A percentile compares a stretch with the other conserved stretches of the same genome.
Evolutionary conservation across 2,329 filamentous ascomycete species (phyloP).

Genomic region (Microdochium trichocladiopsis): DNA sequence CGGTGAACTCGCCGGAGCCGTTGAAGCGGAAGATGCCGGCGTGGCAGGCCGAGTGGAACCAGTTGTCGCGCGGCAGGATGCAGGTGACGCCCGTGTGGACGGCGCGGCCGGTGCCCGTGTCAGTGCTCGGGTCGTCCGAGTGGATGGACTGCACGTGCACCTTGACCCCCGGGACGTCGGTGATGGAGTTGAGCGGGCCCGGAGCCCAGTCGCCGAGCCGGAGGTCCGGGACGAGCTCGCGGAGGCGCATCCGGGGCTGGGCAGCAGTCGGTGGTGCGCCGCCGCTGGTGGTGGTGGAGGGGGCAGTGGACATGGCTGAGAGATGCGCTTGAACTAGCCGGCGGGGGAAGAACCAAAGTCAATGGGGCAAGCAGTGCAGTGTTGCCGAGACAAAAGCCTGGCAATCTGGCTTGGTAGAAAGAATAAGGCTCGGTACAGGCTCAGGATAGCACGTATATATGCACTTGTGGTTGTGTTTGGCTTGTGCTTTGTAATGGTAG

Average conservation of each 20-base stretch:
- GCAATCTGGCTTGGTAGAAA: too few relatives aligned
- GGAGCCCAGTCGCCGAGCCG: conserved; percentile 34
- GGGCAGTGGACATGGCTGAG: conserved; percentile 1
- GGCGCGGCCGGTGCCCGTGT: conserved; percentile 16
- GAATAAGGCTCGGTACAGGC: too few relatives aligned
- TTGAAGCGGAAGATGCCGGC: conserved; percentile 55
- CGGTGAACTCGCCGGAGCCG: conserved; percentile 56
- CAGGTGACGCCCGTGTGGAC: conserved; percentile 44
- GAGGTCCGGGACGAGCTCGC: conserved; percentile 35
- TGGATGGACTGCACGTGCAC: conserved; percentile 36
- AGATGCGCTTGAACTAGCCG: too few relatives aligned
- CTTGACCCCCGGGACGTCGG: conserved; percentile 41
- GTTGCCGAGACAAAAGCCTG: too few relatives aligned
- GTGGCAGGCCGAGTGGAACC: conserved; percentile 36
- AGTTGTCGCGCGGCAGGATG: conserved; percentile 36
- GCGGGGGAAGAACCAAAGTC: too few relatives aligned
- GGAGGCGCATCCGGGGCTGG: conserved; percentile 24
- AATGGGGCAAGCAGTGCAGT: too few relatives aligned
- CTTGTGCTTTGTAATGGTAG: too few relatives aligned
- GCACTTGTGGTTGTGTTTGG: too few relatives aligned
- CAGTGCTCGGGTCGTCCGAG: neutral
- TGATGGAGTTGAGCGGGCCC: conserved; percentile 41
- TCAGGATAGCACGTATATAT: too few relatives aligned
- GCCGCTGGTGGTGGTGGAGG: conserved; percentile 3
- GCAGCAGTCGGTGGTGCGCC: conserved; percentile 4